Conservation (phyloP, 1,139 yeast species). For the Geotrichum macrosporum region DNA sequence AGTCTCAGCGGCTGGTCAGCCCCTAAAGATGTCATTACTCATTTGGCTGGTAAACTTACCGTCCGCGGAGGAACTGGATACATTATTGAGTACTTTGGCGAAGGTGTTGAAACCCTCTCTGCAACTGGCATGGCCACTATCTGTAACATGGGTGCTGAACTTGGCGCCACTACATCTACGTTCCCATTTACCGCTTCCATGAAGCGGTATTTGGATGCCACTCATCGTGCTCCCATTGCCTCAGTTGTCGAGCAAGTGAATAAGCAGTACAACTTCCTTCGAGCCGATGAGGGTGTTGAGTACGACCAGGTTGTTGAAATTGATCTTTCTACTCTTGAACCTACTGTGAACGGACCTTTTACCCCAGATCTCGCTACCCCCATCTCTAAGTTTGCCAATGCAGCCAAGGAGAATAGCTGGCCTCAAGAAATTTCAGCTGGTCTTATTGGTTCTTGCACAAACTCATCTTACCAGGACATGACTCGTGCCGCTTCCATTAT, state of each 20-base stretch:
- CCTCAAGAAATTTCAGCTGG: conserved; percentile 93
- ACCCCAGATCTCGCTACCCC: conserved; percentile 99
- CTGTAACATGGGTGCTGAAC: conserved; percentile 99
- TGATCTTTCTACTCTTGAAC: conserved; percentile 92
- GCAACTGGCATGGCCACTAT: conserved; percentile 99
- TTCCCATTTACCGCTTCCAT: conserved; percentile 95
- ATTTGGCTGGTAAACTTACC: conserved; percentile 94
- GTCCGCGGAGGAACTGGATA: conserved; percentile 99
- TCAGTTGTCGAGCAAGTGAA: too few species aligned
- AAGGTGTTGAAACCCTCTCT: conserved; percentile 91
- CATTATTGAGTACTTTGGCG: conserved; percentile 96
- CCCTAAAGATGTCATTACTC: conserved; percentile 95
- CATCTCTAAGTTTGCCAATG: conserved; percentile 85
- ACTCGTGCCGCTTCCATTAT: conserved; percentile 94
- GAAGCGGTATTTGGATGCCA: conserved; percentile 84
- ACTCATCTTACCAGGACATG: conserved; percentile 99
- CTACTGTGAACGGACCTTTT: conserved; percentile 98
- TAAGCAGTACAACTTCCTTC: conserved; percentile 67
- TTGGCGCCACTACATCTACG: conserved; percentile 97
- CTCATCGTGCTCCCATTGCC: conserved; percentile 79
- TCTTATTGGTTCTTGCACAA: conserved; percentile 98
- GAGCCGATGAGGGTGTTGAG: conserved; percentile 92
- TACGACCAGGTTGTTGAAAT: conserved; percentile 95
- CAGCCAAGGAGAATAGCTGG: conserved; percentile 86
- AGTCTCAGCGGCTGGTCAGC: conserved; percentile 96